Evolutionary conservation across 306 rosid species (phyloP).

Genomic region (Benincasa hispida): DNA sequence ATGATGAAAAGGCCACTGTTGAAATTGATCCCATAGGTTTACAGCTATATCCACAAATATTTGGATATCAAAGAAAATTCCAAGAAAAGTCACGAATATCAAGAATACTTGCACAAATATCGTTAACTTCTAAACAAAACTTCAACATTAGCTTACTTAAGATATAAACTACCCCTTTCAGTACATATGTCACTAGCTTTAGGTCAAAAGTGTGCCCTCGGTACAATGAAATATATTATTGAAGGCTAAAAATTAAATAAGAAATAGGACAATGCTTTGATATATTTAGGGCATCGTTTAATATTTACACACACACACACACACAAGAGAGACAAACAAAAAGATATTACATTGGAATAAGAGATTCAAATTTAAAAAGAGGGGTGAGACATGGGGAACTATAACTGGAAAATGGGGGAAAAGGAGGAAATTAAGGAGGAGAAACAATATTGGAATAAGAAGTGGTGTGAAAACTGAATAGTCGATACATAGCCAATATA

Average conservation of each 20-base stretch:
- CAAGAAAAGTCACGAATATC: not conserved
- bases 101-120: not conserved
- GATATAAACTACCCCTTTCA: not conserved
- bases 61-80: not conserved
- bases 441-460: not conserved
- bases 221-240: not conserved
- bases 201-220: not conserved
- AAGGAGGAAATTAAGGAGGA: not conserved
- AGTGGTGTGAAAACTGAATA: not conserved
- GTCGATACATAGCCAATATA: not conserved
- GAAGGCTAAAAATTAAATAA: not conserved
- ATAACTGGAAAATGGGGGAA: not conserved
- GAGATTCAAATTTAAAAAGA: not conserved
- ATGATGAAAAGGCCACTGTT: not conserved
- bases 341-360: not conserved
- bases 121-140: not conserved
- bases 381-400: not conserved
- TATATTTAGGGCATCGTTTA: not conserved
- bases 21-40: not conserved
- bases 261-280: not conserved
- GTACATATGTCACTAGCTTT: not conserved
- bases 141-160: not conserved
- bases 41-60: not conserved
- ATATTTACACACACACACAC: not conserved
- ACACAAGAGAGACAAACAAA: not conserved